These are phyloP conservation scores for Thraustochytrium sp. DNA, from an alignment of 352 stramenopile genomes.

Conservation along the genomic window DNA sequence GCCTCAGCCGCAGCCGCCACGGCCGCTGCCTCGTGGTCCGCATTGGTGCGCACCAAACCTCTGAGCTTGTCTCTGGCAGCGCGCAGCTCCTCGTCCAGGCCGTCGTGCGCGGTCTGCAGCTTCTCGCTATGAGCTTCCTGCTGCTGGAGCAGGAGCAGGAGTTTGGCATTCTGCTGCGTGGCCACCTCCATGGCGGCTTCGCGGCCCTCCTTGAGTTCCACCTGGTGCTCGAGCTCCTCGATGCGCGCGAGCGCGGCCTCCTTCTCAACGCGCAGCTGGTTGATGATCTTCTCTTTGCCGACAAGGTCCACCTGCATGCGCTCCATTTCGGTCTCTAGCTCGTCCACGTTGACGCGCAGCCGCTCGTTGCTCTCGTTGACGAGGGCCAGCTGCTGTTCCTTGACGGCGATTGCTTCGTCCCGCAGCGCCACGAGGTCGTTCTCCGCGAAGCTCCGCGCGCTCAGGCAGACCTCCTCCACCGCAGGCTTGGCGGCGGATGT, in stretches of 20 bases:
- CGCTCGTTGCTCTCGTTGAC: conserved; percentile 2
- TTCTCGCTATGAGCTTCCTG: background rate
- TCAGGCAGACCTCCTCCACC: conserved; percentile 38
- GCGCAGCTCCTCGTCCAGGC: background rate
- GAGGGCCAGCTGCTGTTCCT: background rate
- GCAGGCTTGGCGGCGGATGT: background rate
- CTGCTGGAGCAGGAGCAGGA: conserved; percentile 2
- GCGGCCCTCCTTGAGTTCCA: conserved; percentile 7
- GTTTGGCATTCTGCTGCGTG: conserved; percentile 21
- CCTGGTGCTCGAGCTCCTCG: background rate
- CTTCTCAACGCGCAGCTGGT: background rate
- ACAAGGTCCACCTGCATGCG: conserved; percentile 21
- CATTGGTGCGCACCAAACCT: background rate
- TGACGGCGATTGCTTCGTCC: background rate
- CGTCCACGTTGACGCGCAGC: background rate
- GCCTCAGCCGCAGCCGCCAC: background rate
- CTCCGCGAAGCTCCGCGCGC: conserved; percentile 13
- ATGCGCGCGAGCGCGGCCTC: background rate
- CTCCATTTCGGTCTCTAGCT: conserved; percentile 28
- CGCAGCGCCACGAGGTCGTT: conserved; percentile 25
- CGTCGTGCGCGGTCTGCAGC: background rate
- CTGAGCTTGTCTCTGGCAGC: background rate
- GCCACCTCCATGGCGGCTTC: conserved; percentile 36
- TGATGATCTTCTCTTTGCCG: background rate
- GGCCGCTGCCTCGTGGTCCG: background rate